These are phyloP conservation scores for Triticum monococcum DNA, from an alignment of 176 grass and related monocot genomes.

Conservation along the genomic window DNA sequence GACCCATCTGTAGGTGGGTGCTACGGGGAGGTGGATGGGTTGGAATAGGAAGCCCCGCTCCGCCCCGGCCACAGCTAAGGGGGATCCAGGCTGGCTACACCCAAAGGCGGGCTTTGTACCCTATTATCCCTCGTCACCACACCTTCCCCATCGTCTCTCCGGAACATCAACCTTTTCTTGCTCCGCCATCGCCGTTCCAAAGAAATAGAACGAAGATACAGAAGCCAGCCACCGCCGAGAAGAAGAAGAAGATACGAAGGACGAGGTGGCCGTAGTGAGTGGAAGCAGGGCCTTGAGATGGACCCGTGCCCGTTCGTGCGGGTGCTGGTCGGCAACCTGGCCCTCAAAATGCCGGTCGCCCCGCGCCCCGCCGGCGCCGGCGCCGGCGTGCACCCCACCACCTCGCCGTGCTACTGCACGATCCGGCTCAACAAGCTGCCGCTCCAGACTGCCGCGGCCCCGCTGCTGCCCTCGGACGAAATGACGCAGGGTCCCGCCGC, in stretches of 20 bases:
- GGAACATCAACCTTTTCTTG: background rate
- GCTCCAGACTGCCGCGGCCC: slow-evolving; percentile 43
- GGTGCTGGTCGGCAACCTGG: slow-evolving; percentile 83
- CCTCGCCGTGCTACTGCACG: slow-evolving; percentile 72
- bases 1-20: background rate
- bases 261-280: background rate
- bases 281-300: slow-evolving; percentile 29
- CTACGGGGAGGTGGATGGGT: background rate
- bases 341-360: slow-evolving; percentile 63
- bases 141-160: background rate
- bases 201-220: background rate
- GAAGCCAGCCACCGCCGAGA: background rate
- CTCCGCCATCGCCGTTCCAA: background rate
- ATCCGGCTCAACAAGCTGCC: slow-evolving; percentile 76
- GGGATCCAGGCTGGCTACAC: slow-evolving; percentile 42
- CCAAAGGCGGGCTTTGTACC: slow-evolving; percentile 20
- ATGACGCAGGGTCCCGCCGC: background rate
- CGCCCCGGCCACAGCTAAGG: background rate
- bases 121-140: slow-evolving; percentile 45
- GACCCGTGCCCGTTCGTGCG: slow-evolving; percentile 96
- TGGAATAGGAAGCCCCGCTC: background rate
- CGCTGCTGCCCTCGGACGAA: slow-evolving; percentile 38
- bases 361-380: slow-evolving; percentile 28
- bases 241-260: background rate
- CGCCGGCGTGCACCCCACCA: slow-evolving; percentile 69